Base-by-base conservation (phyloP, 306 rosid genomes). In the Casuarina equisetifolia region DNA sequence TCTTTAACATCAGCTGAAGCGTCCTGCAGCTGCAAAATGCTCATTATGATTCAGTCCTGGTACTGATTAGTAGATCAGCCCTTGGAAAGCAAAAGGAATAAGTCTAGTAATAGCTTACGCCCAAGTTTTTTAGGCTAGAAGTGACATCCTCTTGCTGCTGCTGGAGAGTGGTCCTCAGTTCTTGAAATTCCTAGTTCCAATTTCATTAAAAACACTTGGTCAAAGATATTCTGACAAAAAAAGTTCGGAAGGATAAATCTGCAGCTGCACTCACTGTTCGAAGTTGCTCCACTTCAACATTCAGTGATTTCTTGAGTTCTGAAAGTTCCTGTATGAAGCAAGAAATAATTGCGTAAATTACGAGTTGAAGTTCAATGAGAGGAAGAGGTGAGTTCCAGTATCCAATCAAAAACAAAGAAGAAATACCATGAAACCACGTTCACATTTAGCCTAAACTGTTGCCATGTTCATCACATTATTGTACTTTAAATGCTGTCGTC, bases 111-210 rank as follows among this genome's bases (percentile, higher is more conserved):
- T 70, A 69, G 84, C 89, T 79, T 77, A 95, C 97, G 78, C 97
- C 93, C 78, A 92, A 79, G 85, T 84, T 92, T 79, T 77, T 86
- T 54, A 96, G 89, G 83, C 92, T 92, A 49, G 96, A 78, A 59
- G 92, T 81, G 53, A 96, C 99, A 88, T 96, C 99, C 72, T 96
- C 99, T 78, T 93, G 97, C 79, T 96, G 97, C 84, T 92, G 97
- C 82, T 88, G 96, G 81, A 96, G 97, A 79, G 97, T 91, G 67
- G 92, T 90, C 88, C 96, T 90, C 81, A 92, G 87, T 69, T 91
- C 97, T 96, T 87, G 89, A 72, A 96, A 92, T 84, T 96, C 99
- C 99, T 96, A 76, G 39, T 82, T 88, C 79, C 20, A 20, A 54
- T 58, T 35, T 67, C 16, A 74, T 17, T 17, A 7, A 58, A 72